Evolutionary conservation across 176 grass and related monocot genomes (phyloP).

Genomic region (Carex myosuroides): DNA sequence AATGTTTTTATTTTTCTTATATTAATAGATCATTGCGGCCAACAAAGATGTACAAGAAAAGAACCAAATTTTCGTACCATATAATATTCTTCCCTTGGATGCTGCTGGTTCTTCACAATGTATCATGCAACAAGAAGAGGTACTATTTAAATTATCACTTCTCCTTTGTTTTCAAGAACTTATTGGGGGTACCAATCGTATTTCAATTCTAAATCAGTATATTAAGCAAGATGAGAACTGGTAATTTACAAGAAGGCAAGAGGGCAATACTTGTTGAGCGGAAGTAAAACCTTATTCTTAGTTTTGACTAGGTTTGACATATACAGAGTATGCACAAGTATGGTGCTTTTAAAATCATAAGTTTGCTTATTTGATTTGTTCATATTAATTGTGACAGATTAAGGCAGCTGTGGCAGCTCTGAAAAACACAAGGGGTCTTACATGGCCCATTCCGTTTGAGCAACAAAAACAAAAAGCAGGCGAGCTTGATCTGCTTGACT

Average conservation of each 20-base stretch:
- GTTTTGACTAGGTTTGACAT: background rate
- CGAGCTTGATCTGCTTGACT: slow-evolving; percentile 85
- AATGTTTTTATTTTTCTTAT: slow-evolving; percentile 6
- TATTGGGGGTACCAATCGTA: background rate
- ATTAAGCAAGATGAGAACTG: background rate
- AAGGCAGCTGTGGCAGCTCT: slow-evolving; percentile 50
- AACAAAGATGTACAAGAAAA: slow-evolving; percentile 87
- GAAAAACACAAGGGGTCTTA: slow-evolving; percentile 54
- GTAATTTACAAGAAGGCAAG: background rate
- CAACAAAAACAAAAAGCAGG: slow-evolving; percentile 69
- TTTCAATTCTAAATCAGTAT: background rate
- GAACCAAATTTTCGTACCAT: slow-evolving; percentile 67
- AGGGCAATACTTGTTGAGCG: background rate
- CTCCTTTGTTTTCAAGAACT: background rate
- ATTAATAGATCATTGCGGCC: slow-evolving; percentile 58
- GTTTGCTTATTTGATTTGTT: background rate
- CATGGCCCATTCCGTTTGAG: slow-evolving; percentile 70
- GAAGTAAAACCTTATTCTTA: background rate
- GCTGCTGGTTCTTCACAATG: slow-evolving; percentile 76
- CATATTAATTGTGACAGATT: slow-evolving; percentile 21
- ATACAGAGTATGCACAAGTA: background rate
- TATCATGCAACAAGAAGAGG: slow-evolving; percentile 97
- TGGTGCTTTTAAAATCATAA: background rate
- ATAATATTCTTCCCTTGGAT: slow-evolving; percentile 83
- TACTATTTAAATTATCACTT: slow-evolving; percentile 16